Evolutionary conservation across 202 grass and related monocot species (phyloP), one percentile per base, ranked within the genome.

Genomic region (Digitaria exilis): DNA sequence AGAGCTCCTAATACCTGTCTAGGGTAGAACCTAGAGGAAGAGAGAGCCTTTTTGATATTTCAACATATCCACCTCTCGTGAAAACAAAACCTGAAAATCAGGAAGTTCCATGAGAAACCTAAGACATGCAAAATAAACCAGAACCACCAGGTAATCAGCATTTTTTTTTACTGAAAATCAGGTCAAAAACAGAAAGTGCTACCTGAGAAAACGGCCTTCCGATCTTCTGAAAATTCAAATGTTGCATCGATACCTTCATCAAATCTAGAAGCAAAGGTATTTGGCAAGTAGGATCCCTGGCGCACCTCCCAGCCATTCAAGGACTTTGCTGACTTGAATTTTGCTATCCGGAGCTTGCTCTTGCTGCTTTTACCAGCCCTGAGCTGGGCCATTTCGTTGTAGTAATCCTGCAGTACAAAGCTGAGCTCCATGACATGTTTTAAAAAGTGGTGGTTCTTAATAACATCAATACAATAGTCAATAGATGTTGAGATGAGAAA

Each of bases 281-380:
- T 77, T 43, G 77, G 86, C 75, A 96, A 89, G 63, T 98, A 98
- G 65, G 89, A 94, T 46, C 91, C 96, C 70, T 89, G 79, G 9
- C 76, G 82, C 70, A 98, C 78, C 82, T 96, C 93, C 89, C 93
- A 98, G 73, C 87, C 87, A 22, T 98, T 84, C 60, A 98, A 60
- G 56, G 87, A 80, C 68, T 94, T 90, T 17, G 85, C 61, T 81
- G 89, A 92, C 93, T 96, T 98, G 25, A 98, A 98, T 84, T 98
- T 98, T 67, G 91, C 89, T 71, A 98, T 85, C 55, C 91, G 75
- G 71, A 98, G 85, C 70, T 98, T 98, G 86, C 96, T 98, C 87
- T 98, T 98, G 96, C 93, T 98, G 61, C 96, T 98, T 89, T 98
- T 98, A 84, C 96, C 89, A 71, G 96, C 96, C 62, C 93, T 98